A percentile compares a stretch with the other conserved stretches of the same genome.
Conservation (phyloP, 129 eudicot genomes). For the Centrapalus pauciflorus region DNA sequence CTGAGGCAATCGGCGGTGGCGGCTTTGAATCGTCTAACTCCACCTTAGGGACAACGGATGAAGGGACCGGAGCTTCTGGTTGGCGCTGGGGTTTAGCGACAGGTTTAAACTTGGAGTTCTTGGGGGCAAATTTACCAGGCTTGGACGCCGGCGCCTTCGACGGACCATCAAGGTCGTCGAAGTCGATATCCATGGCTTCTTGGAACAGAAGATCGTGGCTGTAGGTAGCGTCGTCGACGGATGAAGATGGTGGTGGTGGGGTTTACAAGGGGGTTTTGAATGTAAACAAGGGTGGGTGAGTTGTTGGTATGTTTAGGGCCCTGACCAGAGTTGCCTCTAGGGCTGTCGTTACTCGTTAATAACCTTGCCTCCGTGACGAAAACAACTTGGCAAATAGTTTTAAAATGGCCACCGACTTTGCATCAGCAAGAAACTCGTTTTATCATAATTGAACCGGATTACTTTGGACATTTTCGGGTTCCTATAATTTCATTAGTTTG, state of each 20-base stretch:
- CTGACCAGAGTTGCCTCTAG: too few relatives aligned
- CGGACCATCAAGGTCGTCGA: slow-evolving; percentile 54
- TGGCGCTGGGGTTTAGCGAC: slow-evolving; percentile 40
- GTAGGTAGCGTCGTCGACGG: not conserved
- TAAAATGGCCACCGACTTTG: too few relatives aligned
- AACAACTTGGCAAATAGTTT: too few relatives aligned
- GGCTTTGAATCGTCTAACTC: slow-evolving; percentile 29
- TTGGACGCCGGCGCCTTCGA: slow-evolving; percentile 27
- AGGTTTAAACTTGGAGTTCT: slow-evolving; percentile 52
- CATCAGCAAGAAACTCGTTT: too few relatives aligned
- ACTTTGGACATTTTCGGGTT: too few relatives aligned
- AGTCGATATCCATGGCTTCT: slow-evolving; percentile 52
- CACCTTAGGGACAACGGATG: slow-evolving; percentile 26
- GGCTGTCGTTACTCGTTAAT: too few relatives aligned
- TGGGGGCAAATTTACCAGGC: slow-evolving; percentile 54
- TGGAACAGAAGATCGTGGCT: not conserved
- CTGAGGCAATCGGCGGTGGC: not conserved
- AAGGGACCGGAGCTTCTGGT: slow-evolving; percentile 30
- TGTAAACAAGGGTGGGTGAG: not conserved
- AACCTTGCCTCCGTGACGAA: too few relatives aligned
- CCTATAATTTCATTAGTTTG: too few relatives aligned
- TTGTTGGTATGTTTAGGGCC: too few relatives aligned
- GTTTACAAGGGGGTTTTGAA: slow-evolving; percentile 8
- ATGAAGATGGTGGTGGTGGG: not conserved
- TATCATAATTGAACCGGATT: too few relatives aligned